Evolutionary conservation across 352 stramenopile species (phyloP).

Genomic region (Globisporangium nodosum): DNA sequence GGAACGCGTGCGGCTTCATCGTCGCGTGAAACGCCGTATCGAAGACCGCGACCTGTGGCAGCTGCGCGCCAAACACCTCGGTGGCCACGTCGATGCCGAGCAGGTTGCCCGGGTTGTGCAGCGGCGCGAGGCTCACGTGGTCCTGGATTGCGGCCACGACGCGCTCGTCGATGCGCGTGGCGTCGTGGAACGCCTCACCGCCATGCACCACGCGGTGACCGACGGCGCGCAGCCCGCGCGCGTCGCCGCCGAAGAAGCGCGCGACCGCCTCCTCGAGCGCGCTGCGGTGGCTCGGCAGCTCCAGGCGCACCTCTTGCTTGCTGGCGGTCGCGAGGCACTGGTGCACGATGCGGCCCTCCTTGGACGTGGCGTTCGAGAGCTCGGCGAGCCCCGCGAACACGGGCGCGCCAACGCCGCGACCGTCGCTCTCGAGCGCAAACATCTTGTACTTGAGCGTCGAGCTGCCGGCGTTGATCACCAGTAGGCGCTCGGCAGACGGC

Average conservation of each 20-base stretch:
- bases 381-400: slow-evolving; percentile 76
- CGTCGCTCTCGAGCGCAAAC: slow-evolving; percentile 33
- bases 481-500: slow-evolving; percentile 18
- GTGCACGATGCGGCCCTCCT: slow-evolving; percentile 62
- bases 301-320: slow-evolving; percentile 46
- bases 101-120: slow-evolving; percentile 88
- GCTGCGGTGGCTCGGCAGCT: slow-evolving; percentile 44
- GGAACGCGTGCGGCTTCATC: slow-evolving; percentile 75
- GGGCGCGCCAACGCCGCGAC: slow-evolving; percentile 31
- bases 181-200: slow-evolving; percentile 62
- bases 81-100: slow-evolving; percentile 79
- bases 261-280: slow-evolving; percentile 54
- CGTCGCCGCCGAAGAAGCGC: slow-evolving; percentile 52
- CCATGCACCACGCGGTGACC: slow-evolving; percentile 89
- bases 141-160: slow-evolving; percentile 54
- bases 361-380: slow-evolving; percentile 57
- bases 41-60: slow-evolving; percentile 84
- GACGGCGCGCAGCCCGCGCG: slow-evolving; percentile 58
- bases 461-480: slow-evolving; percentile 76
- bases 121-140: slow-evolving; percentile 60
- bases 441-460: slow-evolving; percentile 88
- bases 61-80: slow-evolving; percentile 55
- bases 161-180: slow-evolving; percentile 42
- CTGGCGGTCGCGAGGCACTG: slow-evolving; percentile 41
- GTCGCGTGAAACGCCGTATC: slow-evolving; percentile 89